phyloP scores from a whole-genome alignment of 352 stramenopile genomes.

The Sclerospora graminicola region DNA sequence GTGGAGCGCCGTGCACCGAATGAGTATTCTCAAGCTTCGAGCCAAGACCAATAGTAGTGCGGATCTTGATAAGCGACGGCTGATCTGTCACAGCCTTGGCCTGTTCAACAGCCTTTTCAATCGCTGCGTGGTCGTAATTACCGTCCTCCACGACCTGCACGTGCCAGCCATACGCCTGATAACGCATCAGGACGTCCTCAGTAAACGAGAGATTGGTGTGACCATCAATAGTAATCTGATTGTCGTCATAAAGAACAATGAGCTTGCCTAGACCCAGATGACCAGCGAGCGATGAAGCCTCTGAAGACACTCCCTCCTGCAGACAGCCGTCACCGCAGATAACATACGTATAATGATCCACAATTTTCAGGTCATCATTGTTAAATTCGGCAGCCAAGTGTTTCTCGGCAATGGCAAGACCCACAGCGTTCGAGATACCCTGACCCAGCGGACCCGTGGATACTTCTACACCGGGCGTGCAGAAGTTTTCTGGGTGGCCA shows the following conservation, averaged over 20 bases:
- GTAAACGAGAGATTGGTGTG: slow-evolving; percentile 94
- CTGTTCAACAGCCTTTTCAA: slow-evolving; percentile 89
- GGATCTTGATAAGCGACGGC: slow-evolving; percentile 98
- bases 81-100: slow-evolving; percentile 93
- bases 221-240: slow-evolving; percentile 99
- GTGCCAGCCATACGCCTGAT: slow-evolving; percentile 98
- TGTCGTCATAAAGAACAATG: slow-evolving; percentile 99
- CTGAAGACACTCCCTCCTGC: slow-evolving; percentile 95
- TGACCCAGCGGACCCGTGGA: slow-evolving; percentile 96
- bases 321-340: slow-evolving; percentile 99
- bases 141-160: slow-evolving; percentile 92
- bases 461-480: slow-evolving; percentile 92
- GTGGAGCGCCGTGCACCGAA: slow-evolving; percentile 91
- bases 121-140: slow-evolving; percentile 88
- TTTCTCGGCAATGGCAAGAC: slow-evolving; percentile 94
- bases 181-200: slow-evolving; percentile 96
- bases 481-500: slow-evolving; percentile 97
- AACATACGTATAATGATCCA: slow-evolving; percentile 98
- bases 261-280: slow-evolving; percentile 97
- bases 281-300: slow-evolving; percentile 93
- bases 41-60: slow-evolving; percentile 94
- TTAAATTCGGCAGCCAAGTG: slow-evolving; percentile 98
- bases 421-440: slow-evolving; percentile 98
- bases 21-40: slow-evolving; percentile 90
- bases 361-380: slow-evolving; percentile 88